Evolutionary conservation across 2,329 filamentous ascomycete species (phyloP), one percentile per base, ranked within the genome.

Genomic region (Tolypocladium ovalisporum): DNA sequence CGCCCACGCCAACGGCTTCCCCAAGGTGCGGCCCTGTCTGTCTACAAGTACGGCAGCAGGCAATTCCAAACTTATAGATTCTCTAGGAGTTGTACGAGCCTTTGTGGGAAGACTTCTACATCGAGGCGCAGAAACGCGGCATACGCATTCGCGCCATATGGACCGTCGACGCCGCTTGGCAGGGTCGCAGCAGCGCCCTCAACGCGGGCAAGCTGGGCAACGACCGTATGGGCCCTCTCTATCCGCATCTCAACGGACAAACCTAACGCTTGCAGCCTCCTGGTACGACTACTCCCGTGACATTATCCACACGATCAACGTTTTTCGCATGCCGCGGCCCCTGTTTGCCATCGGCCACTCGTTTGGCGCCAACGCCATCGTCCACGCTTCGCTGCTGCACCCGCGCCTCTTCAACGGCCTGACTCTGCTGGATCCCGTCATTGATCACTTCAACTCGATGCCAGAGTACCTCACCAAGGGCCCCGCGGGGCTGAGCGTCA

Each of bases 241-340:
- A 27, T 37, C 47, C 19, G 32, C 3, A 15, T 29, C 32, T 52
- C 3, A 4, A 32, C 12, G n/a, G 12, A 29, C 4, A 19, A 36
- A 1, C 60, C 62, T 54, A 63, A 3, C 34, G 3, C 56, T 8
- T 15, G 17, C 62, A 92, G 88, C 91, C 39, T 85, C 83, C 64
- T 97, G 92, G 92, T 80, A 86, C 61, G 93, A 97, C 73, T 86
- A 94, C 69, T 76, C 89, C 52, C 84, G 92, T 52, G 93, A 97
- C 70, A 82, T 96, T 4, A 79, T 94, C 22, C 84, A 93, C 67
- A 82, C 97, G 73, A 81, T 94, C 74, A 97, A 96, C 72, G 79
- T 83, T 56, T 93, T 96, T 73, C 88, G 90, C 47, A 75, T 79
- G 81, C 87, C 89, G 15, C 87, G 88, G 1, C 93, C 93, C 1